phyloP scores from a whole-genome alignment of 306 rosid genomes.

The Glycine latifolia region DNA sequence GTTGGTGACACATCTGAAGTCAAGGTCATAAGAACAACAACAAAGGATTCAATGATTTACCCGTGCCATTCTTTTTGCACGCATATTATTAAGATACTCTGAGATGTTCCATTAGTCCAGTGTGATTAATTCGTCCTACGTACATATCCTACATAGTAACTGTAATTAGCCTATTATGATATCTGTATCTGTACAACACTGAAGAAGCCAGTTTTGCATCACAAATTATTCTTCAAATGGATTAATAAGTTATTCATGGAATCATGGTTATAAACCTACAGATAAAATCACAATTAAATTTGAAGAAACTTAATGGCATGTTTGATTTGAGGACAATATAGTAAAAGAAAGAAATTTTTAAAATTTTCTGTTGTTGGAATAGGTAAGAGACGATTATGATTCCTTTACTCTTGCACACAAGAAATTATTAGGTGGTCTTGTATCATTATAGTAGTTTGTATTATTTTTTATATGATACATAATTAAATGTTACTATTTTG shows the following conservation, averaged over 20 bases:
- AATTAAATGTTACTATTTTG: too few species aligned
- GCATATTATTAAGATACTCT: background rate
- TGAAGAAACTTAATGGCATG: background rate
- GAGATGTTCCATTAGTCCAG: background rate
- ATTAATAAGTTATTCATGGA: background rate
- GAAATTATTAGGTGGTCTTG: too few species aligned
- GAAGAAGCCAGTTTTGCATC: background rate
- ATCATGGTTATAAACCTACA: background rate
- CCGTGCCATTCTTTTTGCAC: background rate
- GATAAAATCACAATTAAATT: background rate
- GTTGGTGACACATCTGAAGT: background rate
- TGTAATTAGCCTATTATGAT: too few species aligned
- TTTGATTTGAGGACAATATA: slow-evolving; percentile 21
- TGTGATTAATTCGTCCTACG: background rate
- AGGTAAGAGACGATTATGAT: background rate
- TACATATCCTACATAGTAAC: too few species aligned
- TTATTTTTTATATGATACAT: too few species aligned
- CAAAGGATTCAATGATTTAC: background rate
- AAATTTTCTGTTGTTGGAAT: slow-evolving; percentile 11
- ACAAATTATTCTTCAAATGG: background rate
- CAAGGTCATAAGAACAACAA: background rate
- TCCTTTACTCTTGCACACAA: too few species aligned
- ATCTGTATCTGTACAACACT: too few species aligned
- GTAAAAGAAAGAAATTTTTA: background rate
- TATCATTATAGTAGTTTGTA: too few species aligned